phyloP scores from a whole-genome alignment of 75 land plant species.

The Cunninghamia lanceolata region DNA sequence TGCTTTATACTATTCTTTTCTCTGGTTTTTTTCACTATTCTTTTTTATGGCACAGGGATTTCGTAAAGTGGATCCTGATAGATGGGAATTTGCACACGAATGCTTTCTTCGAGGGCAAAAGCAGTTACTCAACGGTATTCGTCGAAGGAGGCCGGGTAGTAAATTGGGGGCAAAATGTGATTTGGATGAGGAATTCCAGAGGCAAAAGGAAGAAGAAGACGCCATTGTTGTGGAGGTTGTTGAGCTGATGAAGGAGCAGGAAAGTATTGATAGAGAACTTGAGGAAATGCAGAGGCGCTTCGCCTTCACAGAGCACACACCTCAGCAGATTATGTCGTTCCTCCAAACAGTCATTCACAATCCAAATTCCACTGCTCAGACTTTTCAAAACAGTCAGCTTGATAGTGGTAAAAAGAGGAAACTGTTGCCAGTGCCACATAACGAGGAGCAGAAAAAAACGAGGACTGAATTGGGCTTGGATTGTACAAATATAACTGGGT shows the following conservation, averaged over 20 bases:
- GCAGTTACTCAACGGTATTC: no score
- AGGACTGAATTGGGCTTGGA: not conserved
- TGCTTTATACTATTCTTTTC: no score
- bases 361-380: constrained; percentile 28
- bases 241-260: constrained; percentile 38
- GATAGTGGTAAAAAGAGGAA: not conserved
- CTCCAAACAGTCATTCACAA: constrained; percentile 37
- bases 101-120: no score
- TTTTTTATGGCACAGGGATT: no score
- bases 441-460: not conserved
- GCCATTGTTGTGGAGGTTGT: constrained; percentile 32
- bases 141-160: not conserved
- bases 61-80: no score
- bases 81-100: no score
- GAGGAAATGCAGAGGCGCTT: constrained; percentile 37
- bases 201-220: constrained; percentile 38
- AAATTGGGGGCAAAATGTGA: not conserved
- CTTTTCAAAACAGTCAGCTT: not conserved
- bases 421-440: not conserved
- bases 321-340: constrained; percentile 63
- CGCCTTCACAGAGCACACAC: constrained; percentile 46
- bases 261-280: constrained; percentile 31
- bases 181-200: constrained; percentile 35
- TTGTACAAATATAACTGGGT: not conserved
- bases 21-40: no score